Evolutionary conservation across 78 protist species (phyloP).

Genomic region (Pigoraptor vietnamica): DNA sequence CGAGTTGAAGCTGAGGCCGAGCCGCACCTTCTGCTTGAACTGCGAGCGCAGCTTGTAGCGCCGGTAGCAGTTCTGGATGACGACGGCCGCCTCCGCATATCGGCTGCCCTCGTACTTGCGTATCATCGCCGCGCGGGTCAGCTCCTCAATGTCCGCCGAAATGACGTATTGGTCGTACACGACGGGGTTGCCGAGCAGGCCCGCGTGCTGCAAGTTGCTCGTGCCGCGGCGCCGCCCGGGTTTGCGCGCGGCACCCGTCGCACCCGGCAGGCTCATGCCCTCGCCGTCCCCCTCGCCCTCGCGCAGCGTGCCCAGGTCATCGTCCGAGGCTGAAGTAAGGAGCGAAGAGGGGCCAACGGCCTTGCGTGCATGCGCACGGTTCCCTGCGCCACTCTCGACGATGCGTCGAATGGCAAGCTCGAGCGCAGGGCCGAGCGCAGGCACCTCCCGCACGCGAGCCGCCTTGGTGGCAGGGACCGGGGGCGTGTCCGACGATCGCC

Average conservation of each 20-base stretch:
- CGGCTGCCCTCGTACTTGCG: neutral
- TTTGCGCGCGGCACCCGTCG: neutral
- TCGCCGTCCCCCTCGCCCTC: neutral
- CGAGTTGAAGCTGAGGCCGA: neutral
- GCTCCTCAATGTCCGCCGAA: neutral
- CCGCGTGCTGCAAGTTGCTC: neutral
- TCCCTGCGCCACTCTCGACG: neutral
- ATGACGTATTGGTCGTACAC: neutral
- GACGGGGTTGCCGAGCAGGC: neutral
- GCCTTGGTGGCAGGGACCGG: too few species aligned
- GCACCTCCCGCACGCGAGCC: too few species aligned
- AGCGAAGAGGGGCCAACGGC: neutral
- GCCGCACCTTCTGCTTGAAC: neutral
- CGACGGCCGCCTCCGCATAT: neutral
- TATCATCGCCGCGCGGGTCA: neutral
- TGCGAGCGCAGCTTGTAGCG: neutral
- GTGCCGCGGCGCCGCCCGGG: neutral
- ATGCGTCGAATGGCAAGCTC: neutral
- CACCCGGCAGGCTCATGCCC: too few species aligned
- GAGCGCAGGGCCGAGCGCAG: neutral
- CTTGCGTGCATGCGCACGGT: neutral
- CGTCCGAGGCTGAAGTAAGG: neutral
- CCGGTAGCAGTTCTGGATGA: neutral
- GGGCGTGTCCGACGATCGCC: neutral
- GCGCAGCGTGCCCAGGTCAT: neutral